A percentile compares a stretch with the other conserved stretches of the same genome.
phyloP scores from a whole-genome alignment of 2,329 filamentous ascomycete genomes.

The Lecanoromycetidae sp. region DNA sequence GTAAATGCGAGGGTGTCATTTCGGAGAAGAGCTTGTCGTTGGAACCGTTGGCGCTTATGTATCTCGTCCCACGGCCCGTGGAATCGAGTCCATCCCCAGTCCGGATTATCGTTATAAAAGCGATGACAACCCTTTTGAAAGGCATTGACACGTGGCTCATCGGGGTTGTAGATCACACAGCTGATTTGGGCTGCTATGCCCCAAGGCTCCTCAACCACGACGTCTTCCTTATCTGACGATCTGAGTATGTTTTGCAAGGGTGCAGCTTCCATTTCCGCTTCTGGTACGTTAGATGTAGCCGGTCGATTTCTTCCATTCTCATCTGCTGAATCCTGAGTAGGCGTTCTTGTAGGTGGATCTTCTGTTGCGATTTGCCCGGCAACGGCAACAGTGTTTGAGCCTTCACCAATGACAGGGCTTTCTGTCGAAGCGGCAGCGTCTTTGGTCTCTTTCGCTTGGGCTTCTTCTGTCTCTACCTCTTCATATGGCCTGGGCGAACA shows the following conservation, averaged over 20 bases:
- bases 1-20: constrained; percentile 51
- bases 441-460: background rate
- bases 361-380: background rate
- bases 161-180: constrained; percentile 51
- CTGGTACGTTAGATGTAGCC: background rate
- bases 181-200: constrained; percentile 47
- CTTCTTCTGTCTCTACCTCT: constrained; percentile 27
- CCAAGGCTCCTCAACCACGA: constrained; percentile 28
- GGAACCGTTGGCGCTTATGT: constrained; percentile 42
- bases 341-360: background rate
- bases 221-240: background rate
- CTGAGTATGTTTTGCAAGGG: no score
- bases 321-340: background rate
- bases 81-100: constrained; percentile 55
- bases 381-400: background rate
- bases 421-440: background rate
- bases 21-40: constrained; percentile 46
- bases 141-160: constrained; percentile 47
- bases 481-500: constrained; percentile 40
- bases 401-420: background rate
- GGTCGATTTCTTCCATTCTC: no score
- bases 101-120: constrained; percentile 45
- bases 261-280: background rate
- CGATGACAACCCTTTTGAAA: constrained; percentile 46
- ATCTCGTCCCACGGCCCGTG: constrained; percentile 48